These are phyloP conservation scores for Fusarium drepaniforme DNA, from an alignment of 2,329 filamentous ascomycete species.

Conservation along the genomic window DNA sequence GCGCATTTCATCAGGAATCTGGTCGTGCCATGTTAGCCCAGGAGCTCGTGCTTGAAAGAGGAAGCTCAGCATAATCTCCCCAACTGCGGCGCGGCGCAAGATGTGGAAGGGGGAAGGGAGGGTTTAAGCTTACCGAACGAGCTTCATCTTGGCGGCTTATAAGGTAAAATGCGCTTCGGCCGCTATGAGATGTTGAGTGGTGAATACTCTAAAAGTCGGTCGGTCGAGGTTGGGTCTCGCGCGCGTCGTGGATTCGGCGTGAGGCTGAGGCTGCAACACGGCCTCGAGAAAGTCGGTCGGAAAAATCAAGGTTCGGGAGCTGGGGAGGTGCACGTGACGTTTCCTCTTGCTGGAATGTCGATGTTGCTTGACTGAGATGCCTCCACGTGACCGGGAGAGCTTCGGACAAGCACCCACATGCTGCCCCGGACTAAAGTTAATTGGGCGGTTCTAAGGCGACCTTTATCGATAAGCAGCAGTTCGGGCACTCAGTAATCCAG, in stretches of 20 bases:
- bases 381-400: slow-evolving; percentile 12
- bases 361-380: neutral
- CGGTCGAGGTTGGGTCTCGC: slow-evolving; percentile 13
- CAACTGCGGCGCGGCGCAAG: slow-evolving; percentile 19
- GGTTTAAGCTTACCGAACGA: slow-evolving; percentile 81
- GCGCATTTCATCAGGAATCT: slow-evolving; percentile 99
- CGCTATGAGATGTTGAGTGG: slow-evolving; percentile 5
- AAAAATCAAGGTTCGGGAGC: slow-evolving; percentile 46
- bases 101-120: neutral
- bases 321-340: slow-evolving; percentile 39
- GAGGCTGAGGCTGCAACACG: slow-evolving; percentile 43
- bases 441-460: slow-evolving; percentile 8
- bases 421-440: slow-evolving; percentile 7
- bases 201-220: slow-evolving; percentile 16
- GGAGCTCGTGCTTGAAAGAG: slow-evolving; percentile 32
- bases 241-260: slow-evolving; percentile 41
- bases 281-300: slow-evolving; percentile 47
- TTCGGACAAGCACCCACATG: neutral
- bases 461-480: slow-evolving; percentile 37
- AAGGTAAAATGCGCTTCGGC: slow-evolving; percentile 14
- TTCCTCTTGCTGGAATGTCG: neutral
- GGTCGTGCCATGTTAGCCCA: slow-evolving; percentile 45
- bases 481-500: neutral
- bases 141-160: slow-evolving; percentile 80
- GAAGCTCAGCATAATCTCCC: slow-evolving; percentile 35